Conservation (phyloP, 192 early-diverging fungal genomes). For the Coemansia sp. region DNA sequence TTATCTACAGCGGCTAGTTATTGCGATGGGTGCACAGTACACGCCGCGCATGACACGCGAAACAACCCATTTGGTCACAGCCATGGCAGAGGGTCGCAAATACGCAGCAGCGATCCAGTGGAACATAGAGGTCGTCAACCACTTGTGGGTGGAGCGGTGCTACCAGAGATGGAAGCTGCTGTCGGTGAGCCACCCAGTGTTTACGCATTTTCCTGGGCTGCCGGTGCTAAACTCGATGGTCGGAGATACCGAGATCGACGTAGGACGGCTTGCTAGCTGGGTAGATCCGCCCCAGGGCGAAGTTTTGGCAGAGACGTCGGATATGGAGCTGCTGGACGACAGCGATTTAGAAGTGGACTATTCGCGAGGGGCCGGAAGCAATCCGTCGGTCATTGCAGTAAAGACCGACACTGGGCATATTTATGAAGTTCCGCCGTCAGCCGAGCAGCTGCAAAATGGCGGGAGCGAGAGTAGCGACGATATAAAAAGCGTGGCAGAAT, state of each 20-base stretch:
- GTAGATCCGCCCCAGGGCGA: slow-evolving; percentile 30
- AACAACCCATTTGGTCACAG: slow-evolving; percentile 78
- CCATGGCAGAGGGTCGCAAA: slow-evolving; percentile 64
- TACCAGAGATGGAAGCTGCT: slow-evolving; percentile 63
- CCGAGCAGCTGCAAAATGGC: slow-evolving; percentile 4
- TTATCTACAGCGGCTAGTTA: slow-evolving; percentile 63
- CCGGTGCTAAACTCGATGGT: slow-evolving; percentile 57
- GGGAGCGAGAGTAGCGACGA: slow-evolving; percentile 28
- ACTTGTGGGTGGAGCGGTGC: slow-evolving; percentile 83
- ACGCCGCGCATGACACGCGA: slow-evolving; percentile 60
- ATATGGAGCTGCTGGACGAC: slow-evolving; percentile 46
- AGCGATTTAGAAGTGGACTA: slow-evolving; percentile 26
- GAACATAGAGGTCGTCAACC: slow-evolving; percentile 73
- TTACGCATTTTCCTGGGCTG: slow-evolving; percentile 55
- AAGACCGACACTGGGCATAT: slow-evolving; percentile 5
- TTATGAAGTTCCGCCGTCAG: neutral
- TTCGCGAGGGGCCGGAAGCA: neutral
- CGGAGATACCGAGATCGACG: slow-evolving; percentile 50
- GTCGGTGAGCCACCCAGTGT: slow-evolving; percentile 57
- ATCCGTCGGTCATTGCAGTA: neutral
- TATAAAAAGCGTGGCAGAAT: slow-evolving; percentile 23
- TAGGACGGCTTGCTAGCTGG: slow-evolving; percentile 39
- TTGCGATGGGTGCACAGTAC: slow-evolving; percentile 62
- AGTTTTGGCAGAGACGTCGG: slow-evolving; percentile 41
- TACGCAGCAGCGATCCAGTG: slow-evolving; percentile 61